phyloP scores from a whole-genome alignment of 371 early-diverging fungal genomes.

The Thermomucor indicae-seudaticae region DNA sequence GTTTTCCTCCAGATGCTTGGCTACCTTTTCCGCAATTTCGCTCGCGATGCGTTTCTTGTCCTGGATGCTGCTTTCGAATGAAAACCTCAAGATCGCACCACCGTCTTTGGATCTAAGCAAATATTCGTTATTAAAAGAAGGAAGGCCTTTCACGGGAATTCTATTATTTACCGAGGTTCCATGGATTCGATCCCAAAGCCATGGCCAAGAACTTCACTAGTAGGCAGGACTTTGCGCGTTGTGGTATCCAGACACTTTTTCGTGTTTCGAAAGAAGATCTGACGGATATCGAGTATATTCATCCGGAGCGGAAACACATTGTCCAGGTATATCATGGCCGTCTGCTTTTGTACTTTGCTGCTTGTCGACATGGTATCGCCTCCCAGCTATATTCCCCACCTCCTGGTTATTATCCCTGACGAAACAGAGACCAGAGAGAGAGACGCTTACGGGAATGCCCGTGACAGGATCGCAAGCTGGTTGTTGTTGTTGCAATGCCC shows the following conservation, averaged over 20 bases:
- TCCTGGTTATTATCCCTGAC: background rate
- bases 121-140: background rate
- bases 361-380: background rate
- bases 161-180: constrained; percentile 25
- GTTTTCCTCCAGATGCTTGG: constrained; percentile 30
- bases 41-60: constrained; percentile 19
- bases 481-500: background rate
- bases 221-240: constrained; percentile 25
- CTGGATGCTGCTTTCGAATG: constrained; percentile 24
- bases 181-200: constrained; percentile 30
- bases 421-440: background rate
- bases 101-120: constrained; percentile 42
- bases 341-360: constrained; percentile 24
- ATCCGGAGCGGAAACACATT: constrained; percentile 44
- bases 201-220: constrained; percentile 18
- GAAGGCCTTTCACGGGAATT: background rate
- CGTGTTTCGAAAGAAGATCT: constrained; percentile 29
- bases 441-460: constrained; percentile 2
- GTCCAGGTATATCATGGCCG: constrained; percentile 37
- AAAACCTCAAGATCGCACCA: constrained; percentile 42
- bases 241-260: constrained; percentile 25
- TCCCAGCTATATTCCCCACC: background rate
- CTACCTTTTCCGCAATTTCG: constrained; percentile 28
- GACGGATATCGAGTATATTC: constrained; percentile 34
- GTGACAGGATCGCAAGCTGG: constrained; percentile 2